Base-by-base conservation (phyloP, 371 early-diverging fungal genomes). In the Gilbertella persicaria region DNA sequence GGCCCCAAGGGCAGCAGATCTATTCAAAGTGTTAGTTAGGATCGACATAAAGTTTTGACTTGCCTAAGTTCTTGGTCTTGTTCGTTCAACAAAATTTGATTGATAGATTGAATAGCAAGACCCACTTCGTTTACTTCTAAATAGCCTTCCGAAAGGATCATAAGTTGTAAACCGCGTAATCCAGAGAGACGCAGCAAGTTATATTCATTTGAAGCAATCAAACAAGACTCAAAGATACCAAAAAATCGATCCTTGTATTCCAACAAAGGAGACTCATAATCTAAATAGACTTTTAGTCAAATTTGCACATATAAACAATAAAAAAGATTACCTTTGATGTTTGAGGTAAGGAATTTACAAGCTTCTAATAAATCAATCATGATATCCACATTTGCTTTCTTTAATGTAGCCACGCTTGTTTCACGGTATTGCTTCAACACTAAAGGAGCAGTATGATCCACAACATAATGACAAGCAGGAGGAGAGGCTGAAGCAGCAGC, bases 401-500 rank as follows among this genome's bases (percentile, higher is more conserved):
- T 79, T 20, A 78, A 67, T 0, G 85, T 81, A 1, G 88, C 73
- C 17, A 81, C 53, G 19, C 77, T 73, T 16, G 81, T 83, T 19
- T 75, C 67, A 5, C 68, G 65, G 41, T 82, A 75, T 7, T 79
- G 79, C 13, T 78, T 73, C n/a, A 87, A 56, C 25, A 89, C 64
- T 3, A 76, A 60, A 4, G 85, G 84, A 25, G 83, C 61, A 3
- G 84, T 74, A 0, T 73, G 60, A 28, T 75, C 67, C 6, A 83
- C 78, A 28, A 88, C 70, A 13, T 71, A 69, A 42, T 74, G 76
- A 55, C 79, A 88, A 4, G 89, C 85, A 42, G 86, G 78, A 58
- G 86, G 86, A 80, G 86, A 89, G 26, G 90, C 85, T 29, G 81
- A 79, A 4, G 85, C 85, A 24, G 74, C 74, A 5, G 89, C 79